Evolutionary conservation across 2,329 filamentous ascomycete species (phyloP), one percentile per base, ranked within the genome.

Genomic region (Pseudocercospora crystallina): DNA sequence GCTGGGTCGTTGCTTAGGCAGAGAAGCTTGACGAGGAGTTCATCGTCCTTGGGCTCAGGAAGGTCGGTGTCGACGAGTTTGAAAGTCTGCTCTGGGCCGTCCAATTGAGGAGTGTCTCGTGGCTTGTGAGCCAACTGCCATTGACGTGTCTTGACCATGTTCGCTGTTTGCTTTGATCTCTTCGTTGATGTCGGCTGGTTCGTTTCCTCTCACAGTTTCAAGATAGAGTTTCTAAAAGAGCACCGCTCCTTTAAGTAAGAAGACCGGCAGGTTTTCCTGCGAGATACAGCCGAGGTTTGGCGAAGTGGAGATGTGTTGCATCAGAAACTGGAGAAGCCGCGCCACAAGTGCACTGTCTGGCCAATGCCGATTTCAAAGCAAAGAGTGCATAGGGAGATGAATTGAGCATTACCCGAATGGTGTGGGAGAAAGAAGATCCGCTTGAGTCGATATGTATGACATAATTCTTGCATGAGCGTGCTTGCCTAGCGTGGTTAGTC

Each of bases 81-180:
- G 65, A 74, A 75, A 39, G 71, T 74, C 14, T 67, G 49, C 40
- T 71, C 62, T n/a, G 64, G 60, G 30, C 72, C 72, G 26, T 62
- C 43, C 26, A 75, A 62, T 38, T 69, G 59, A 12, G 70, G 68
- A 44, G 69, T 60, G 31, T 61, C 63, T 39, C 60, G 60, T 7
- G 74, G 73, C 41, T 71, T 69, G 56, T 72, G 69, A 37, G 65
- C 58, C 38, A 78, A 65, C 51, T 74, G 62, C 73, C 73, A 76
- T 69, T 75, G 70, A 26, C 66, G 65, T 32, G 71, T 71, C 46
- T 55, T 53, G 15, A 55, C 91, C 90, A 68, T 92, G 86, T 0
- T 87, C 50, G 40, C 35, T 20, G 14, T 26, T 3, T 7, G 20
- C 20, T 7, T 26, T 26, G 20, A 7, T 26, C 4, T 3, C 7